Evolutionary conservation across 129 eudicot genomes (phyloP).

Genomic region (Lactuca saligna): DNA sequence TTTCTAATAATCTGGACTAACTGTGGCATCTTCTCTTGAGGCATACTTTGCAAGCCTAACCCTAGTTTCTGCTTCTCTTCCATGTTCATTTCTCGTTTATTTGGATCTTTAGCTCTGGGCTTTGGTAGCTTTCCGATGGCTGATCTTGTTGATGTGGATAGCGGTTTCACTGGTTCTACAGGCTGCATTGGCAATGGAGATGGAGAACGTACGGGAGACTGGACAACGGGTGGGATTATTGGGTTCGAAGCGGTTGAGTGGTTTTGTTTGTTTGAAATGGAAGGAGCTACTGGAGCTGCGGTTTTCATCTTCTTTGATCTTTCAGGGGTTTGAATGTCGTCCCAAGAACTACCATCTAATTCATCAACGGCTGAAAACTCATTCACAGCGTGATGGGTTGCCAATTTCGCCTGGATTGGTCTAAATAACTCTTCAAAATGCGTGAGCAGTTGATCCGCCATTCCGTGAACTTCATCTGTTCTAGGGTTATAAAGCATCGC

Average conservation of each 20-base stretch:
- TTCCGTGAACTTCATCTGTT: slow-evolving; percentile 57
- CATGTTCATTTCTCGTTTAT: slow-evolving; percentile 84
- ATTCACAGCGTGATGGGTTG: neutral
- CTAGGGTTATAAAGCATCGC: slow-evolving; percentile 86
- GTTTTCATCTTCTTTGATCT: slow-evolving; percentile 49
- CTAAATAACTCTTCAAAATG: slow-evolving; percentile 67
- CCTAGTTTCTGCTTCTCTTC: slow-evolving; percentile 94
- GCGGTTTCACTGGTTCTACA: slow-evolving; percentile 39
- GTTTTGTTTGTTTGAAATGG: slow-evolving; percentile 35
- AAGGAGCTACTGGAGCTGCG: slow-evolving; percentile 24
- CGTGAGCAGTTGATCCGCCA: slow-evolving; percentile 60
- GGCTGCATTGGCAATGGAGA: slow-evolving; percentile 64
- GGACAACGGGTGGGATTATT: slow-evolving; percentile 31
- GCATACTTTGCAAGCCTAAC: slow-evolving; percentile 71
- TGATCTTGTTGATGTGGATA: slow-evolving; percentile 22
- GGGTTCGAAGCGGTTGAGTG: slow-evolving; percentile 61
- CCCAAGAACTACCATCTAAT: slow-evolving; percentile 80
- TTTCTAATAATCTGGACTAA: slow-evolving; percentile 77
- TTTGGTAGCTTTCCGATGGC: slow-evolving; percentile 58
- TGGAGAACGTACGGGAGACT: slow-evolving; percentile 46
- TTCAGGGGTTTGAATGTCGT: slow-evolving; percentile 45
- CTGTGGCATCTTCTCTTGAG: slow-evolving; percentile 91
- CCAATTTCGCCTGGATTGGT: slow-evolving; percentile 56
- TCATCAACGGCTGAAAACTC: slow-evolving; percentile 42
- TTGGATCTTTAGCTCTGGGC: slow-evolving; percentile 79